A percentile compares a stretch with the other conserved stretches of the same genome.
These are phyloP conservation scores for Metschnikowia amazonensis DNA, from an alignment of 805 yeast genomes.

Conservation along the genomic window DNA sequence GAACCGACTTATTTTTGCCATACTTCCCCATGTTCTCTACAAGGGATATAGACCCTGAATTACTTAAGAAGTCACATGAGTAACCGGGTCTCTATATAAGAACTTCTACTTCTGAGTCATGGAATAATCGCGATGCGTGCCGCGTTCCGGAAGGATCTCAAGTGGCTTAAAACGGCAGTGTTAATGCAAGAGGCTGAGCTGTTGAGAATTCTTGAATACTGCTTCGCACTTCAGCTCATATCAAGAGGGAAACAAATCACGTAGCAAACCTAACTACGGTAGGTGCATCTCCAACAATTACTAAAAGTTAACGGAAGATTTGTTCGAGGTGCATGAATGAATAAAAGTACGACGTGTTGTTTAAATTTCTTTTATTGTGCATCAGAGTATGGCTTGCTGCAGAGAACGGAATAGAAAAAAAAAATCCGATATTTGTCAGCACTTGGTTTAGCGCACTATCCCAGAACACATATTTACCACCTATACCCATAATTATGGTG, in stretches of 20 bases:
- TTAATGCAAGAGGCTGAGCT: neutral
- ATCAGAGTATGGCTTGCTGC: neutral
- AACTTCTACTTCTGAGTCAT: neutral
- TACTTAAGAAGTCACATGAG: neutral
- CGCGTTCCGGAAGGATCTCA: neutral
- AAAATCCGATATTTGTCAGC: slow-evolving; percentile 3
- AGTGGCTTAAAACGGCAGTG: neutral
- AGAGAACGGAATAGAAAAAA: neutral
- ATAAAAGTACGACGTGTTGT: neutral
- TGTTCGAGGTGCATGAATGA: neutral
- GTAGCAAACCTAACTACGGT: neutral
- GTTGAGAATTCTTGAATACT: neutral
- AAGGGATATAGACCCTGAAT: neutral
- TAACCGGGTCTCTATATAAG: neutral
- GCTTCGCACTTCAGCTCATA: neutral
- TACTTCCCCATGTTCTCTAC: slow-evolving; percentile 12
- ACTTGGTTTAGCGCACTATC: neutral
- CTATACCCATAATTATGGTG: neutral
- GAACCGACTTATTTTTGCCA: slow-evolving; percentile 8
- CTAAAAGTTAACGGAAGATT: neutral
- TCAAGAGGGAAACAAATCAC: neutral
- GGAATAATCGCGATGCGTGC: neutral
- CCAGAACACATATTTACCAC: neutral
- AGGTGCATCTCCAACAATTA: neutral
- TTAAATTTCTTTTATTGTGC: neutral